These are phyloP conservation scores for Pyrenophora tritici-repentis DNA, from an alignment of 2,329 filamentous ascomycete species.

Conservation along the genomic window DNA sequence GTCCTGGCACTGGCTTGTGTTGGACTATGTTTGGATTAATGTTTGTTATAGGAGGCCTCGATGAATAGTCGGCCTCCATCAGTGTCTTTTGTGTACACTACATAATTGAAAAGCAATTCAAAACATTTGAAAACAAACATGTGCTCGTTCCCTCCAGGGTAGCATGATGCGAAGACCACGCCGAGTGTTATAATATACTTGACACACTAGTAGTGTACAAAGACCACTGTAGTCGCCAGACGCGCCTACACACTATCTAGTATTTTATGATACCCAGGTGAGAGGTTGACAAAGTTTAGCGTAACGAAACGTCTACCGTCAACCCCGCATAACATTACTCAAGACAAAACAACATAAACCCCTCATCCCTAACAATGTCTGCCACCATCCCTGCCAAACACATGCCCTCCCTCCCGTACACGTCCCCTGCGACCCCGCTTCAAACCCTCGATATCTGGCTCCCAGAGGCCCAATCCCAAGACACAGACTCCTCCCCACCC, in stretches of 20 bases:
- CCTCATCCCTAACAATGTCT: constrained; percentile 21
- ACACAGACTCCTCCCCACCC: constrained; percentile 2
- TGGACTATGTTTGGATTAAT: constrained; percentile 16
- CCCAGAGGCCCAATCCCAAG: constrained; percentile 36
- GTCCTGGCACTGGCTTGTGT: constrained; percentile 30
- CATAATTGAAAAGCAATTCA: constrained; percentile 7
- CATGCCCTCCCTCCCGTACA: constrained; percentile 36
- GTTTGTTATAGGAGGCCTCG: constrained; percentile 13
- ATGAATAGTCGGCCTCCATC: constrained; percentile 7
- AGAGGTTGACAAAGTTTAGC: neutral
- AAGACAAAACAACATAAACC: neutral
- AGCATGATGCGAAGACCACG: no score
- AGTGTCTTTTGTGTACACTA: constrained; percentile 11
- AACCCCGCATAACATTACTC: no score
- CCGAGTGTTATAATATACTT: no score
- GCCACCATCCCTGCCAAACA: constrained; percentile 13
- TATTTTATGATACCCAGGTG: no score
- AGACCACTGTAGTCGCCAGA: no score
- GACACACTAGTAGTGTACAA: no score
- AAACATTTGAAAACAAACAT: constrained; percentile 15
- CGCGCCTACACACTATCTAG: no score
- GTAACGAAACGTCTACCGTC: no score
- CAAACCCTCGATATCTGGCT: constrained; percentile 53
- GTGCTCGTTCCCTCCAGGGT: neutral
- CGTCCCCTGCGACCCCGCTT: constrained; percentile 32